Percentiles rank a stretch among this genome's conserved stretches.
Conservation (phyloP, 208 protist species). For the Trypanosoma avium region DNA sequence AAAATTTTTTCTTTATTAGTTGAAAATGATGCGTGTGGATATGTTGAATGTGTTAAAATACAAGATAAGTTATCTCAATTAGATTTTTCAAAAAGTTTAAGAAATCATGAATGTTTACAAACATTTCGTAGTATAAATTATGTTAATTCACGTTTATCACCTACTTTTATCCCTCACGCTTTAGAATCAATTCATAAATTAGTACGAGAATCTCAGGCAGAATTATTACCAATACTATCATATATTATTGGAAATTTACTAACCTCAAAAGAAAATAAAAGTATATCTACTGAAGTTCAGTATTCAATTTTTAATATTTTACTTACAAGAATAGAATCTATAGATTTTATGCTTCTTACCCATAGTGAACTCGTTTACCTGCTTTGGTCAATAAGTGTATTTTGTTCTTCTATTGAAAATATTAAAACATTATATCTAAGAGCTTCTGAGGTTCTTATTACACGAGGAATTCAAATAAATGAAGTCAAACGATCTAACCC, state of each 20-base stretch:
- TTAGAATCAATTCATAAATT: conserved; percentile 19
- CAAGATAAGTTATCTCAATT: conserved; percentile 19
- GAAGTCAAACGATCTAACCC: conserved; percentile 15
- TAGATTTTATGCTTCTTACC: conserved; percentile 18
- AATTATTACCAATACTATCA: conserved; percentile 19
- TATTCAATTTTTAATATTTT: conserved; percentile 10
- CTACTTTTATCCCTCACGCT: conserved; percentile 17
- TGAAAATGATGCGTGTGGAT: conserved; percentile 23
- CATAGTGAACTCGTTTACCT: conserved; percentile 25
- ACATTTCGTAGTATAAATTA: conserved; percentile 17
- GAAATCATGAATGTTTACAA: conserved; percentile 20
- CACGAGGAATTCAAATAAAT: conserved; percentile 7
- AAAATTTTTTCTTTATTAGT: conserved; percentile 23
- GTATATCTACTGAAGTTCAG: conserved; percentile 14
- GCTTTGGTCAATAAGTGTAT: conserved; percentile 22
- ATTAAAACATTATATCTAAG: conserved; percentile 9
- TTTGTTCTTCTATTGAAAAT: conserved; percentile 14
- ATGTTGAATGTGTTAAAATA: conserved; percentile 27
- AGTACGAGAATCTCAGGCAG: conserved; percentile 15
- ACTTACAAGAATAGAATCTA: conserved; percentile 12
- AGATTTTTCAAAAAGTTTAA: conserved; percentile 17
- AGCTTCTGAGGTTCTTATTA: conserved; percentile 5
- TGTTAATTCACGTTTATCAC: conserved; percentile 26
- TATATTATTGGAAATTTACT: conserved; percentile 23
- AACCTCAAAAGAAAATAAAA: conserved; percentile 21